Base-by-base conservation (phyloP, 495 filamentous ascomycete genomes). In the Penicillium egyptiacum region DNA sequence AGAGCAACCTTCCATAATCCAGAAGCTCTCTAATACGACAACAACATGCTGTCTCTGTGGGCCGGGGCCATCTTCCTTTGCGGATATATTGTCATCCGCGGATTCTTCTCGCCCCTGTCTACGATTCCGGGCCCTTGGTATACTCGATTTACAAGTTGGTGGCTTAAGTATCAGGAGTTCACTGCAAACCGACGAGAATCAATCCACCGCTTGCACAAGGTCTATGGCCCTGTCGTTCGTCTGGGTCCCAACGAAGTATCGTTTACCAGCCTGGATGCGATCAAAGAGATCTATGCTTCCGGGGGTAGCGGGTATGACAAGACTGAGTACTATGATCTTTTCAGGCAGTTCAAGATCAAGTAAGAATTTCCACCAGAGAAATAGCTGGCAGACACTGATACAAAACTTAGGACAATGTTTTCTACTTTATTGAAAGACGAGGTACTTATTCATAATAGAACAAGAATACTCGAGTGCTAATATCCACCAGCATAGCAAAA, bases 251-350 rank as follows among this genome's bases (percentile, higher is more conserved):
- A 82, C 57, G 85, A 88, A 65, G 78, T 86, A 9, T 81, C 81
- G 0, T 87, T 89, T 53, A 79, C 80, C 0, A 80, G 78, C 2
- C 57, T 80, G 1, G 71, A 77, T 19, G 84, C 80, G 0, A 74
- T 87, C n/a, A 85, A 82, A 56, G 83, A 87, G 64, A 88, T 88
- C 20, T 88, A 88, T 65, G 75, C 78, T 28, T 82, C 80, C 0
- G 82, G 81, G 1, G 85, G 85, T 0, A 86, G 84, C 60, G 85
- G 85, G 8, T 88, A 85, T 59, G 80, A 87, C 52, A 88, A 88
- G 71, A 88, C 84, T 0, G 83, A 85, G 58, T 85, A 84, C 52
- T 89, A 88, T 69, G 75, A 81, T 40, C 63, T 86, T 10, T 88
- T 88, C 61, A 77, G 72, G 55, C 75, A 85, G 28, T 86, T 81